These are phyloP conservation scores for Starmerella gropengiesseri DNA, from an alignment of 805 yeast genomes.

Conservation along the genomic window DNA sequence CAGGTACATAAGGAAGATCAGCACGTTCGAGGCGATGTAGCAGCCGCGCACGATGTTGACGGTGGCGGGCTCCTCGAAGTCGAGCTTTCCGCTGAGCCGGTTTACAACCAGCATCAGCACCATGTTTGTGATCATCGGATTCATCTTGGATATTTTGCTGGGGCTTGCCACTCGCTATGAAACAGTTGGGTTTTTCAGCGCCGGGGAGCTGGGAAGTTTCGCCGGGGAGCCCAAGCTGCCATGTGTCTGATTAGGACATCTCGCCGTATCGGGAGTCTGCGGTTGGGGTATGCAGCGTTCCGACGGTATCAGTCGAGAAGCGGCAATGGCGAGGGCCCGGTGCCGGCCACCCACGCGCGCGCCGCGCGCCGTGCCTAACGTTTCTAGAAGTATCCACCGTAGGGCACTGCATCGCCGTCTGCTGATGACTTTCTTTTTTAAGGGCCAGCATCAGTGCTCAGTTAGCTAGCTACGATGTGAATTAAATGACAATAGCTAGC, in stretches of 20 bases:
- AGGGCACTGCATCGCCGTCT: too few species aligned
- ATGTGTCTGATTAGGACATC: background rate
- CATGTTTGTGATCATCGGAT: conserved; percentile 78
- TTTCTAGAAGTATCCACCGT: too few species aligned
- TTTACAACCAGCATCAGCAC: conserved; percentile 90
- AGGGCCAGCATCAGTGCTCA: too few species aligned
- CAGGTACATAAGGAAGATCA: conserved; percentile 58
- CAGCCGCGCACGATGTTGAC: conserved; percentile 64
- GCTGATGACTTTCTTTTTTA: too few species aligned
- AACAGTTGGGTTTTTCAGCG: background rate
- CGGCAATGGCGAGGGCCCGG: too few species aligned
- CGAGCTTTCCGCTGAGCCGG: conserved; percentile 83
- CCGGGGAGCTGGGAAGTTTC: too few species aligned
- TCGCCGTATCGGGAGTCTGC: too few species aligned
- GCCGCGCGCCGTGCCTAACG: too few species aligned
- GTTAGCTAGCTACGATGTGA: background rate
- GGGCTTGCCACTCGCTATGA: background rate
- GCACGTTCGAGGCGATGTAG: conserved; percentile 54
- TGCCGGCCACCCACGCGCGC: too few species aligned
- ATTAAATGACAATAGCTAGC: background rate
- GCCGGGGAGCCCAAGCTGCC: background rate
- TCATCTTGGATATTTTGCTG: conserved; percentile 38
- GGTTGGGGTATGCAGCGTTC: too few species aligned
- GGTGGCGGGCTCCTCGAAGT: conserved; percentile 72
- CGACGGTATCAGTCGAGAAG: too few species aligned